Conservation (phyloP, 23 red algal genomes). For the Pyropia haitanensis region DNA sequence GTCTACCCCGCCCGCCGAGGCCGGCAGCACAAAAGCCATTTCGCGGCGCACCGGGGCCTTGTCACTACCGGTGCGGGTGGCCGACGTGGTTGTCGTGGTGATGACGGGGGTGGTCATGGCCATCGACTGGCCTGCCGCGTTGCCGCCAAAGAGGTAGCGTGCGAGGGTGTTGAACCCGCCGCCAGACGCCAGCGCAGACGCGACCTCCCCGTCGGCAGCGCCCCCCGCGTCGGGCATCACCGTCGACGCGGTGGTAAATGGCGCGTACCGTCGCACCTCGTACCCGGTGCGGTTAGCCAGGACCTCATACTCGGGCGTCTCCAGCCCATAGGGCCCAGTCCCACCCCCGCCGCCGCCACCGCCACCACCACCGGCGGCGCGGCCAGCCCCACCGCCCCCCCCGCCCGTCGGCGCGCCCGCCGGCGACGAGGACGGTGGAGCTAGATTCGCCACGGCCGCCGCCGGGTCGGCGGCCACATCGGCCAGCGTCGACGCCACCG, state of each 20-base stretch:
- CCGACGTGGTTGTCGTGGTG: neutral
- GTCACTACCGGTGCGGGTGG: too few species aligned
- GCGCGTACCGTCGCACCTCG: conserved; percentile 51
- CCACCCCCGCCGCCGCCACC: too few species aligned
- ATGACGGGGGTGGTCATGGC: conserved; percentile 79
- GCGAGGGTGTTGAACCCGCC: conserved; percentile 55
- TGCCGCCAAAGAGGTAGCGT: conserved; percentile 66
- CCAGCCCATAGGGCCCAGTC: conserved; percentile 34
- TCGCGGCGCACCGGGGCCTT: too few species aligned
- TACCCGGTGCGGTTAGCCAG: conserved; percentile 23
- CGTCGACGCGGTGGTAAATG: conserved; percentile 41
- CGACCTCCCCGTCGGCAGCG: conserved; percentile 21
- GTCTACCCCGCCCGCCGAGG: conserved; percentile 11
- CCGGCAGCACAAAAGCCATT: conserved; percentile 48
- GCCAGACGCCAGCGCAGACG: conserved; percentile 31
- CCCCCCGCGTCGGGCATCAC: conserved; percentile 5
- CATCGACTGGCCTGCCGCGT: conserved; percentile 39
- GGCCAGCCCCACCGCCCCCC: conserved; percentile 34
- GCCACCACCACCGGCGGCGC: conserved; percentile 2
- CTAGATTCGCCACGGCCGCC: conserved; percentile 1
- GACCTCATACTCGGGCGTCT: conserved; percentile 39
- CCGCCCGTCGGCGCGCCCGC: conserved; percentile 8
- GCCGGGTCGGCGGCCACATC: conserved; percentile 1
- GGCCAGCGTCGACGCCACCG: conserved; percentile 14
- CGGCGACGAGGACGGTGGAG: conserved; percentile 8